Conservation (phyloP, 73 alveolate genomes). For the Tetrahymena elliotti region DNA sequence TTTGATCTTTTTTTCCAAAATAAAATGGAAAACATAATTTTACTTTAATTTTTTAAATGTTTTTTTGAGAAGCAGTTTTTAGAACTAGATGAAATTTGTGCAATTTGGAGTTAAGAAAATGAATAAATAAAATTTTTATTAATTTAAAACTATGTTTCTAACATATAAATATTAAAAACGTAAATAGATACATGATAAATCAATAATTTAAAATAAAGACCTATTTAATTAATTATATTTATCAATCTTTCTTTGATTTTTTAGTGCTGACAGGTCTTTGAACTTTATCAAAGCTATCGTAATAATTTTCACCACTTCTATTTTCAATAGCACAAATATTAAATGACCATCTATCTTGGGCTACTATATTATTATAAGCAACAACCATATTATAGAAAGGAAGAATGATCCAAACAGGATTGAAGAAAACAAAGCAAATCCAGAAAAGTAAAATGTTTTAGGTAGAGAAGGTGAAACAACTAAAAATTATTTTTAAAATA, state of each 20-base stretch:
- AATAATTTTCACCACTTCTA: background rate
- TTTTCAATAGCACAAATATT: background rate
- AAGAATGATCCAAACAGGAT: slow-evolving; percentile 26
- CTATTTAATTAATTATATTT: background rate
- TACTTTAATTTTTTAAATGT: too few species aligned
- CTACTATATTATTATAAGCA: background rate
- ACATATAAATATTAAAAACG: too few species aligned
- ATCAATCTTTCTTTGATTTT: background rate
- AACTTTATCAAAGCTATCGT: background rate
- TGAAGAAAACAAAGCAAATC: slow-evolving; percentile 31
- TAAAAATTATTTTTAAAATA: background rate
- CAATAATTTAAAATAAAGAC: too few species aligned
- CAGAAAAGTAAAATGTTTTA: slow-evolving; percentile 17
- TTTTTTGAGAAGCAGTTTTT: too few species aligned
- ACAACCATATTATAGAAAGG: background rate
- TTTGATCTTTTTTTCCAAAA: too few species aligned
- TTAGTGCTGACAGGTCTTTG: background rate
- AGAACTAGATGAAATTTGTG: too few species aligned
- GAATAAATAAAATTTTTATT: too few species aligned
- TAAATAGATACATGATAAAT: too few species aligned
- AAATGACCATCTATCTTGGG: background rate
- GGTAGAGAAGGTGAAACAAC: slow-evolving; percentile 11
- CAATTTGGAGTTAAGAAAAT: too few species aligned
- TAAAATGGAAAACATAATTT: too few species aligned
- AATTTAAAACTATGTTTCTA: too few species aligned